phyloP scores from a whole-genome alignment of 2,329 filamentous ascomycete species.

The Scytalidium sp. region DNA sequence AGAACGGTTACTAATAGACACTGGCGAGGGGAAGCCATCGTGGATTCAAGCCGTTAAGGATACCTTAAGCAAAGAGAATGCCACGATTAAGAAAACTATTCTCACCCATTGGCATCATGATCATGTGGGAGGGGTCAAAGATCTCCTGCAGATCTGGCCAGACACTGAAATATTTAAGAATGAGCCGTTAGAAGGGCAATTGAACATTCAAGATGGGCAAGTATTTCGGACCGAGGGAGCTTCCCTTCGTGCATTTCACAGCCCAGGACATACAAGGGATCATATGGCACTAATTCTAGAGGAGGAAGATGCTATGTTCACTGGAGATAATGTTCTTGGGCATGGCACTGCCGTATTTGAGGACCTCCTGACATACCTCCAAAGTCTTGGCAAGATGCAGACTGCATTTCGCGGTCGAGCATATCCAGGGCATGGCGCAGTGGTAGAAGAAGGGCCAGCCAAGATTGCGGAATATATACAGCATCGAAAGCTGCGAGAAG shows the following conservation, averaged over 20 bases:
- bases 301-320: slow-evolving; percentile 81
- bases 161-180: slow-evolving; percentile 64
- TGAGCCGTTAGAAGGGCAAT: slow-evolving; percentile 50
- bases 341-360: slow-evolving; percentile 87
- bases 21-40: slow-evolving; percentile 69
- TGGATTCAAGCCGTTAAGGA: slow-evolving; percentile 68
- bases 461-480: slow-evolving; percentile 80
- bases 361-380: slow-evolving; percentile 66
- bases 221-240: slow-evolving; percentile 55
- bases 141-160: slow-evolving; percentile 65
- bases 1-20: slow-evolving; percentile 80
- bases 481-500: slow-evolving; percentile 77
- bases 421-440: slow-evolving; percentile 85
- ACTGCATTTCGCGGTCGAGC: slow-evolving; percentile 62
- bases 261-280: slow-evolving; percentile 75
- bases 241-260: slow-evolving; percentile 63
- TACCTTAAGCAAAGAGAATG: slow-evolving; percentile 65
- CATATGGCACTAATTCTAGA: slow-evolving; percentile 76
- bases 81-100: slow-evolving; percentile 65
- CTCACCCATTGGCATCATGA: slow-evolving; percentile 94
- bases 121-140: slow-evolving; percentile 72
- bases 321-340: slow-evolving; percentile 83
- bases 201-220: slow-evolving; percentile 53
- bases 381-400: slow-evolving; percentile 67
- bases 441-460: slow-evolving; percentile 67